A percentile compares a stretch with the other conserved stretches of the same genome.
These are phyloP conservation scores for Camelina laxa DNA, from an alignment of 345 rosid genomes.

Conservation along the genomic window DNA sequence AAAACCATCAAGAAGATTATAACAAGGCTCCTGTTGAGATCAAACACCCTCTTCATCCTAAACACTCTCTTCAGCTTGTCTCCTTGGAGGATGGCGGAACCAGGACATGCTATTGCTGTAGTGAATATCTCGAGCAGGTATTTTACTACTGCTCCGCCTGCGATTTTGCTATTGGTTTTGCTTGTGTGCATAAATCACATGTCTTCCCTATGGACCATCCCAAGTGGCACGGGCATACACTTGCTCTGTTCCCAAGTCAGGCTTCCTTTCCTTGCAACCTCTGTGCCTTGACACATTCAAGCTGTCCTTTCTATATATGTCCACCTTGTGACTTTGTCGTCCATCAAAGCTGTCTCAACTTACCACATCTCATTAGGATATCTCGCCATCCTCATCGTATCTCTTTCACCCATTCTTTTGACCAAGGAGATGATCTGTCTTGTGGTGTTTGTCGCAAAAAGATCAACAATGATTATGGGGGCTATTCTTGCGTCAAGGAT, in stretches of 20 bases:
- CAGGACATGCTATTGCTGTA: neutral
- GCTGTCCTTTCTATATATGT: neutral
- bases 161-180: neutral
- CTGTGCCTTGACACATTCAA: neutral
- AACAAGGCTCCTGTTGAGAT: neutral
- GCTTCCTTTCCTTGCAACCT: neutral
- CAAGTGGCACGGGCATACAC: conserved; percentile 1
- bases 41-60: conserved; percentile 16
- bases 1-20: neutral
- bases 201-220: neutral
- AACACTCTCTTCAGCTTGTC: conserved; percentile 13
- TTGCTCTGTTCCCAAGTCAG: neutral
- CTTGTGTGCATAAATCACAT: neutral
- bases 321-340: neutral
- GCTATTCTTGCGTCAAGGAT: neutral
- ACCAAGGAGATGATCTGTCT: neutral
- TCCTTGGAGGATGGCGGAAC: too few species aligned
- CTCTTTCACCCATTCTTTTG: neutral
- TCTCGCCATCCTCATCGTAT: conserved; percentile 23
- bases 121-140: rapidly evolving
- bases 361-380: neutral
- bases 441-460: neutral
- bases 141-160: neutral
- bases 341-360: neutral
- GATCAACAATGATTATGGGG: neutral